A percentile compares a stretch with the other conserved stretches of the same genome.
phyloP scores from a whole-genome alignment of 2,329 filamentous ascomycete species.

The Orbilia blumenaviensis region DNA sequence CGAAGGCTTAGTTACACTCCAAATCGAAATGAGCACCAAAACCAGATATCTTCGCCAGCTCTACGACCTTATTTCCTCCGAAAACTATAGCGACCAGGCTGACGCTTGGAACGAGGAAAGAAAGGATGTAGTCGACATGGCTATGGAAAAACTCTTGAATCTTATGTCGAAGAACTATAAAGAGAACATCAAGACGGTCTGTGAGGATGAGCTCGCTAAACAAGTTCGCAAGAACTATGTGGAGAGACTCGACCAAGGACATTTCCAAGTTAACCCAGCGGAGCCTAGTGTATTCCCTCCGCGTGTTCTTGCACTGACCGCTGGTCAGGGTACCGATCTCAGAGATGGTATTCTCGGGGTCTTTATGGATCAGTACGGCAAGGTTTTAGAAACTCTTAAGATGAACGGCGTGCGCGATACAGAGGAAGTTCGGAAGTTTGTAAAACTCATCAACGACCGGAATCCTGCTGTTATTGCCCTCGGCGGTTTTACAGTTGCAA shows the following conservation, averaged over 20 bases:
- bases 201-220: slow-evolving; percentile 89
- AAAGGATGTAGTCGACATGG: slow-evolving; percentile 81
- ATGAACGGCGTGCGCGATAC: slow-evolving; percentile 80
- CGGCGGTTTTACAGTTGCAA: slow-evolving; percentile 87
- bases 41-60: slow-evolving; percentile 79
- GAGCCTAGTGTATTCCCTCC: slow-evolving; percentile 68
- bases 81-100: slow-evolving; percentile 93
- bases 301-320: slow-evolving; percentile 85
- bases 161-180: slow-evolving; percentile 92
- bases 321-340: slow-evolving; percentile 79
- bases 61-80: slow-evolving; percentile 85
- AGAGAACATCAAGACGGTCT: slow-evolving; percentile 90
- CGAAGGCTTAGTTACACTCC: slow-evolving; percentile 88
- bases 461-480: slow-evolving; percentile 90
- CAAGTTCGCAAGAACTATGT: slow-evolving; percentile 71
- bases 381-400: slow-evolving; percentile 87
- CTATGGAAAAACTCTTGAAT: slow-evolving; percentile 81
- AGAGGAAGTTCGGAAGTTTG: slow-evolving; percentile 73
- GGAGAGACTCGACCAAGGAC: slow-evolving; percentile 89
- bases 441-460: slow-evolving; percentile 79
- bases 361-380: slow-evolving; percentile 91
- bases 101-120: slow-evolving; percentile 94
- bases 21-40: slow-evolving; percentile 78
- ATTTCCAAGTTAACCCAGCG: neutral
- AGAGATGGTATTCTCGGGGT: slow-evolving; percentile 86